These are phyloP conservation scores for Kodamaea ohmeri DNA, from an alignment of 1,139 yeast species.

Conservation along the genomic window DNA sequence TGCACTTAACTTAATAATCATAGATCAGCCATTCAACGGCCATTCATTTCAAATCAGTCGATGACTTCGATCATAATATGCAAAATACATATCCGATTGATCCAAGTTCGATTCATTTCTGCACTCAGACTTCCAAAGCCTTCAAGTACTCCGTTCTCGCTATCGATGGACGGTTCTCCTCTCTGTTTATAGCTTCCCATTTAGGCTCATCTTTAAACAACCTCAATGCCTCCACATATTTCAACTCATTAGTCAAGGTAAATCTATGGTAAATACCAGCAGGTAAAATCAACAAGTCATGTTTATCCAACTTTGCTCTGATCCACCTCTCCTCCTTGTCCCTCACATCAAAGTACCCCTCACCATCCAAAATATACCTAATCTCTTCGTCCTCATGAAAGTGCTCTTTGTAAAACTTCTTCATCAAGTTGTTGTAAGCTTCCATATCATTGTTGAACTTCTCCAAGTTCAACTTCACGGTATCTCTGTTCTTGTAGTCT, in stretches of 20 bases:
- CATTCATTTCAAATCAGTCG: too few species aligned
- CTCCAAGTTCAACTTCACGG: conserved; percentile 56
- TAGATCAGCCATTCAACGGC: too few species aligned
- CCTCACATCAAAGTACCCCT: conserved; percentile 89
- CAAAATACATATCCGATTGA: too few species aligned
- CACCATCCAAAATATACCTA: conserved; percentile 84
- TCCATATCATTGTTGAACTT: conserved; percentile 62
- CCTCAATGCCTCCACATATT: conserved; percentile 73
- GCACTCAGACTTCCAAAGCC: conserved; percentile 3
- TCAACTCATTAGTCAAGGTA: conserved; percentile 58
- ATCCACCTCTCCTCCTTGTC: conserved; percentile 73
- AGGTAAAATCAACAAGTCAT: conserved; percentile 76
- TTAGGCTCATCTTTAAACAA: conserved; percentile 93
- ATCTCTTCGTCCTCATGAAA: conserved; percentile 97
- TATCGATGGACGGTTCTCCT: conserved; percentile 25
- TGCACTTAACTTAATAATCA: too few species aligned
- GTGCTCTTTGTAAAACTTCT: conserved; percentile 79
- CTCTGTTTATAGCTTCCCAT: conserved; percentile 86
- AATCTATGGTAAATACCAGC: conserved; percentile 94
- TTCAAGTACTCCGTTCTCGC: conserved; percentile 35
- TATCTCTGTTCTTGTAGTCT: conserved; percentile 77
- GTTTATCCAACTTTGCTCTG: conserved; percentile 58
- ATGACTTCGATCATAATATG: too few species aligned
- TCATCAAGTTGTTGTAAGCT: conserved; percentile 63
- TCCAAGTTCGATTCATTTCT: too few species aligned